These are phyloP conservation scores for Apodospora peruviana DNA, from an alignment of 495 filamentous ascomycete species.

Conservation along the genomic window DNA sequence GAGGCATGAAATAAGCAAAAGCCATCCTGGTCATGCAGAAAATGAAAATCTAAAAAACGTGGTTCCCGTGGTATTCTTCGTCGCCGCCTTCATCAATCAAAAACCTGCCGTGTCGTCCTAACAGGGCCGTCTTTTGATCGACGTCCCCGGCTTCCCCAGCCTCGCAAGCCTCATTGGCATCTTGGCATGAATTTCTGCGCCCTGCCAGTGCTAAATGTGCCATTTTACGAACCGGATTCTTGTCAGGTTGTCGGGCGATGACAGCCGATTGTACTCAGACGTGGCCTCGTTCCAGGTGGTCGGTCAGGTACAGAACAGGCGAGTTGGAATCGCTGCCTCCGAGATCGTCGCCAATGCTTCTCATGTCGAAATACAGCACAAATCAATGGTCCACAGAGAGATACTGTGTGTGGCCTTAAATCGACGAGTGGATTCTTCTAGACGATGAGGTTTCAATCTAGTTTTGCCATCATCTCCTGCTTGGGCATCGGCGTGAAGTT, in stretches of 20 bases:
- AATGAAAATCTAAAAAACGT: slow-evolving; percentile 37
- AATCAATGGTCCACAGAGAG: slow-evolving; percentile 12
- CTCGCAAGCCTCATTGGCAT: slow-evolving; percentile 2
- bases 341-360: slow-evolving; percentile 18
- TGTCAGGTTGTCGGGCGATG: slow-evolving; percentile 7
- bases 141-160: slow-evolving; percentile 4
- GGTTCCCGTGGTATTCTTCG: slow-evolving; percentile 16
- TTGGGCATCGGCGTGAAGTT: slow-evolving; percentile 86
- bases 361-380: slow-evolving; percentile 23
- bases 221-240: slow-evolving; percentile 11
- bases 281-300: slow-evolving; percentile 15
- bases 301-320: slow-evolving; percentile 22
- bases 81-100: slow-evolving; percentile 18
- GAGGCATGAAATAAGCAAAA: slow-evolving; percentile 28
- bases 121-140: slow-evolving; percentile 9
- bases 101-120: slow-evolving; percentile 12
- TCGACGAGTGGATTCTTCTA: slow-evolving; percentile 12
- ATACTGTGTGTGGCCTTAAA: slow-evolving; percentile 12
- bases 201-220: slow-evolving; percentile 11
- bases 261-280: slow-evolving; percentile 10
- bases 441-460: slow-evolving; percentile 63
- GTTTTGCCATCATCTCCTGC: slow-evolving; percentile 94
- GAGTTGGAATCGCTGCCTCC: slow-evolving; percentile 20
- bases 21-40: slow-evolving; percentile 42
- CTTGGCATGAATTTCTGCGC: slow-evolving; percentile 12